Conservation (phyloP, 1,284 basidiomycete species). For the Bjerkandera adusta region DNA sequence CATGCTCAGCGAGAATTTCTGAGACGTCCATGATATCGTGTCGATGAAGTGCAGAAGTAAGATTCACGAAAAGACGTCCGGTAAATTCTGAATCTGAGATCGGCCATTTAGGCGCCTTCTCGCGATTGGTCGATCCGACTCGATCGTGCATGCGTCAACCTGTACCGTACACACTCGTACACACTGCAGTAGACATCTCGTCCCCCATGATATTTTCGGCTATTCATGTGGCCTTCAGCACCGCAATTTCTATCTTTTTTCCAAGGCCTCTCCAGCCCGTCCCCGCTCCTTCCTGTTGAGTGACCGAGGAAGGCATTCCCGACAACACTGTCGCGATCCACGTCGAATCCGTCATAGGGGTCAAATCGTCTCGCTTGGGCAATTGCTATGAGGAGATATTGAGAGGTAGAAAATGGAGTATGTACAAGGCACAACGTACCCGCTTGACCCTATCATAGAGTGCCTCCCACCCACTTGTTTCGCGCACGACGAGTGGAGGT, state of each 20-base stretch:
- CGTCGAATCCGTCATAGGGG: slow-evolving; percentile 84
- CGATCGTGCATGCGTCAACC: too few species aligned
- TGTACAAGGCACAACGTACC: slow-evolving; percentile 44
- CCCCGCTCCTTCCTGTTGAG: slow-evolving; percentile 59
- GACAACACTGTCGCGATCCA: slow-evolving; percentile 82
- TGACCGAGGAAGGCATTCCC: slow-evolving; percentile 56
- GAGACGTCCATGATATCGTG: slow-evolving; percentile 70
- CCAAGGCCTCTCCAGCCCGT: slow-evolving; percentile 82
- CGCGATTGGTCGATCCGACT: too few species aligned
- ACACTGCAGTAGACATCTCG: too few species aligned
- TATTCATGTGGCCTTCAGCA: too few species aligned
- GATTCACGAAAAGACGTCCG: background rate
- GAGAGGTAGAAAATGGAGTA: slow-evolving; percentile 3
- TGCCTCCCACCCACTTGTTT: slow-evolving; percentile 88
- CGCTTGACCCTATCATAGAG: slow-evolving; percentile 79
- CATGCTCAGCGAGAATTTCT: slow-evolving; percentile 65
- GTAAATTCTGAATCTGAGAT: slow-evolving; percentile 6
- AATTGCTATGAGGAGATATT: slow-evolving; percentile 51
- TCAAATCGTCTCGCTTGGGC: slow-evolving; percentile 81
- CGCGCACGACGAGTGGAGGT: slow-evolving; percentile 70
- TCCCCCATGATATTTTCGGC: too few species aligned
- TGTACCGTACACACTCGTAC: too few species aligned
- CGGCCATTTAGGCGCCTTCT: background rate
- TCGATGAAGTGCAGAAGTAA: background rate
- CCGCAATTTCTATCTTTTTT: slow-evolving; percentile 35